These are phyloP conservation scores for Tuber magnatum DNA, from an alignment of 495 filamentous ascomycete species.

Conservation along the genomic window DNA sequence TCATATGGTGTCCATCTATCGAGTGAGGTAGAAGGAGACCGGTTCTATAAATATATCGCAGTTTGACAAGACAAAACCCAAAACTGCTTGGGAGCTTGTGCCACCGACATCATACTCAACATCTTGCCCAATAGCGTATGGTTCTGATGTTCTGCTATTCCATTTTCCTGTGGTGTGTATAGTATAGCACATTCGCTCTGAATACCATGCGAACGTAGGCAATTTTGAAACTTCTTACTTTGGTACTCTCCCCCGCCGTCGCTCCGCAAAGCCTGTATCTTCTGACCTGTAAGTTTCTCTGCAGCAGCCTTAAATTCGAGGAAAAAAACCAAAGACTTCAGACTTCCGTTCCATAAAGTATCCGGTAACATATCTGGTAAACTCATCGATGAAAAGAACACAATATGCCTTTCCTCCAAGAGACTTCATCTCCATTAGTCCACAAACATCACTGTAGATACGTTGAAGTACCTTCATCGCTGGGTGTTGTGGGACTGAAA, in stretches of 20 bases:
- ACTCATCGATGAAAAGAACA: background rate
- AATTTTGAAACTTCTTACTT: background rate
- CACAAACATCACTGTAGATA: background rate
- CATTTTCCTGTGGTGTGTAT: background rate
- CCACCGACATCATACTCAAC: background rate
- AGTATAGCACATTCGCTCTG: background rate
- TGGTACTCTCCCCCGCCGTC: background rate
- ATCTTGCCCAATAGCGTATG: background rate
- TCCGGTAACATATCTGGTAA: background rate
- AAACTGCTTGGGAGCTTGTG: accelerated
- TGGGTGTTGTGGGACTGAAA: too few species aligned
- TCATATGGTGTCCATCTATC: background rate
- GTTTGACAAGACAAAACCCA: background rate
- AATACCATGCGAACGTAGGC: accelerated
- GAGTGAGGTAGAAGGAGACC: accelerated
- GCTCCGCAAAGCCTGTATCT: background rate
- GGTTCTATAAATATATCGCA: background rate
- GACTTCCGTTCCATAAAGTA: background rate
- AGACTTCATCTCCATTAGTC: background rate
- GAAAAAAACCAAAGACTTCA: background rate
- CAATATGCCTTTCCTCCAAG: background rate
- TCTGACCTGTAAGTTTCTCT: background rate
- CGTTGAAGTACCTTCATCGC: too few species aligned
- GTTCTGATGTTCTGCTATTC: background rate
- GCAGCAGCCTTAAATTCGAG: background rate